Conservation (phyloP, 495 filamentous ascomycete species). For the Lepidopterella palustris region DNA sequence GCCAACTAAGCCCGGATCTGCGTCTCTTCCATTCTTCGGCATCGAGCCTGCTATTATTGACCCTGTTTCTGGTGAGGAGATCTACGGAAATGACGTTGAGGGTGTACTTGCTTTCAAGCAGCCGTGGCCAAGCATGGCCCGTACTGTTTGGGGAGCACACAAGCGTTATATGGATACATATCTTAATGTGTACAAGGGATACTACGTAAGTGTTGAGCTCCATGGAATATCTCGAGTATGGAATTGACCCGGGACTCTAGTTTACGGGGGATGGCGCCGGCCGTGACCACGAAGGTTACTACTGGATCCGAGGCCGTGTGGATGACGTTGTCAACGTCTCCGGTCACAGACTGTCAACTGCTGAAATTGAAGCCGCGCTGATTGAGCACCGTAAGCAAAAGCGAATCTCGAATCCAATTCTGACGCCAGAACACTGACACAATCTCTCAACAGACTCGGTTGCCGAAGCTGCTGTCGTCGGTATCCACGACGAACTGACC, state of each 20-base stretch:
- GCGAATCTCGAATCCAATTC: not conserved
- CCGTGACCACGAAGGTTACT: conserved; percentile 96
- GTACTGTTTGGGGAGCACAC: conserved; percentile 96
- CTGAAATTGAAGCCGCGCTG: conserved; percentile 94
- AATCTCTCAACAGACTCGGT: conserved; percentile 51
- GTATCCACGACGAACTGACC: conserved; percentile 85
- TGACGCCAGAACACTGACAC: conserved; percentile 3
- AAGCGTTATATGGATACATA: conserved; percentile 99
- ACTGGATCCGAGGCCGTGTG: conserved; percentile 98
- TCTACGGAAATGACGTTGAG: conserved; percentile 94
- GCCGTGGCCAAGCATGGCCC: conserved; percentile 97
- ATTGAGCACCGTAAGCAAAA: conserved; percentile 72
- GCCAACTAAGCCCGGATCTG: conserved; percentile 71
- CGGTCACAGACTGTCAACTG: conserved; percentile 91
- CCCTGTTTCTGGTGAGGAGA: conserved; percentile 88
- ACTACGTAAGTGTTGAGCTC: conserved; percentile 89
- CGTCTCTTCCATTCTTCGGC: conserved; percentile 88
- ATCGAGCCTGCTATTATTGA: conserved; percentile 98
- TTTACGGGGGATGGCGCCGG: conserved; percentile 98
- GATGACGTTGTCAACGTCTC: conserved; percentile 98
- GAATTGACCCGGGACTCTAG: conserved; percentile 41
- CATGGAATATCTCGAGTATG: not conserved
- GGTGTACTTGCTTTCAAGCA: conserved; percentile 98
- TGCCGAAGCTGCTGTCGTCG: conserved; percentile 93
- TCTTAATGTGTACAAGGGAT: conserved; percentile 94